Base-by-base conservation (phyloP, 108 stramenopile genomes). In the Schizochytrium sp. region DNA sequence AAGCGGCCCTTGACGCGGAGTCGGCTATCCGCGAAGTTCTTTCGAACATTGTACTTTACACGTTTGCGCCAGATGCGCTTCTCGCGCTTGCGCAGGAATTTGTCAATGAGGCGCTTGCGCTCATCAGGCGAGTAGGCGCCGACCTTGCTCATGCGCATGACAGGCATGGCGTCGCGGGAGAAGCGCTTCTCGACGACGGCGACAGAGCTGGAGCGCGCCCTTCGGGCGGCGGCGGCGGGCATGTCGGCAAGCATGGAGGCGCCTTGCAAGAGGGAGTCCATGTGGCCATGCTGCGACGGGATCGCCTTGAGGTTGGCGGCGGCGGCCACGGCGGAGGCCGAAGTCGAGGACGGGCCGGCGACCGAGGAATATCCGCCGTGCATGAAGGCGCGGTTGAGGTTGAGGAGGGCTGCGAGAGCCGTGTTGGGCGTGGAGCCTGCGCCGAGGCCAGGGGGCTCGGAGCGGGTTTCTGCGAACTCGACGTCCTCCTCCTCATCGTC, bases 11-110 rank as follows among this genome's bases (percentile, higher is more conserved):
- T 98, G 47, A 98, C 97, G 21, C 99, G 94, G 87, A 98, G 88
- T 60, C 99, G 93, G 88, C 96, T 96, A 90, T 98, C 98, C 12
- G 99, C 99, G 90, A 99, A 98, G 88, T 97, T 97, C 91, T 99
- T 98, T 21, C 99, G 93, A 5, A 98, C 97, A 90, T 98, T 97
- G 92, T 99, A 99, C 92, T 98, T 98, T 21, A 99, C 97, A 87
- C 95, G 97, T 90, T 97, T 97, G 72, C 96, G 95, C 99, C 99
- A 99, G 28, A 98, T 96, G 69, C 98, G 95, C 58, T 96, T 93
- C 72, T 96, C 93, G 57, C 98, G 91, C 92, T 98, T 99, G 89
- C 95, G 95, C 72, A 97, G 88, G 93, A 98, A 99, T 43, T 94
- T 91, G 57, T 95, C 95, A 48, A 99, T 94, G 58, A 97, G 92